Base-by-base conservation (phyloP, 2,329 filamentous ascomycete genomes). In the Monilinia fructicola region DNA sequence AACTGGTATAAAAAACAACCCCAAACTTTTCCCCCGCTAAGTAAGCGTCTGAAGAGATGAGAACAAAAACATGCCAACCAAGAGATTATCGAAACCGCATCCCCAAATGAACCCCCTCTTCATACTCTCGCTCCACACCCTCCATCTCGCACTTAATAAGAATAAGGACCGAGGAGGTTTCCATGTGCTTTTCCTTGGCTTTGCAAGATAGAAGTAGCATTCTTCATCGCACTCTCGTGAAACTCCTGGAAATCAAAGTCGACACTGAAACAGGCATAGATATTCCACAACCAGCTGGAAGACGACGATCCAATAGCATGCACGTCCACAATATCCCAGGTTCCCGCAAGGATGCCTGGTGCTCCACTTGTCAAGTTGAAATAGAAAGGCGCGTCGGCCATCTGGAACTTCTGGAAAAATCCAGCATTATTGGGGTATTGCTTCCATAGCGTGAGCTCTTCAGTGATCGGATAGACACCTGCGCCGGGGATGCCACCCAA, bases 211-310 rank as follows among this genome's bases (percentile, higher is more conserved):
- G 31, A 14, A 12, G 28, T 61, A 26, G 38, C 58, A 50, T 61
- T 61, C 31, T 21, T 50, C 58, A 61, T 61, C 2, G 58, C 58
- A 38, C 58, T 61, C 58, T 61, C 58, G 38, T 61, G 58, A 26
- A 61, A 61, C 14, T 18, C 58, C n/a, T 38, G 12, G 21, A 61
- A 61, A 40, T 50, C 44, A 26, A 61, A 61, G 1, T 61, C 58
- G n/a, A 61, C 7, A 21, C n/a, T 26, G 10, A 61, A 61, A 26
- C 58, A 61, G 50, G 58, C 58, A 61, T 61, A 61, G 31, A 61
- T 61, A 26, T 61, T 61, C 58, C 58, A 61, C 58, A 61, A 61
- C 58, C 58, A 61, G 26, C 44, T 61, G 2, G 28, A 21, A 3
- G 21, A 38, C 0, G 1, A 38, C 4, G 58, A 7, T 26, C 44